A percentile compares a stretch with the other conserved stretches of the same genome.
These are phyloP conservation scores for Yamadazyma insecticola DNA, from an alignment of 805 yeast species.

Conservation along the genomic window DNA sequence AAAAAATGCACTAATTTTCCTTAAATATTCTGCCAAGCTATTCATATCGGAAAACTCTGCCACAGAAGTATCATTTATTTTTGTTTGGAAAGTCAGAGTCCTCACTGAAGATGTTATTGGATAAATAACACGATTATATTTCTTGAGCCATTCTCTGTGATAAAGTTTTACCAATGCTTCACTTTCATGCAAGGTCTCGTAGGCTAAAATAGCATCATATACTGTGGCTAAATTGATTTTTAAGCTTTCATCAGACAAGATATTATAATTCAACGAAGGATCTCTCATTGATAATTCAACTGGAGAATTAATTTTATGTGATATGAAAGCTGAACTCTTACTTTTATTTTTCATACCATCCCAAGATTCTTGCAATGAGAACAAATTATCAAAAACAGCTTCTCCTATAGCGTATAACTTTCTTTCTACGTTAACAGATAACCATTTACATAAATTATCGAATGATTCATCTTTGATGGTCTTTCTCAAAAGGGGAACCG, in stretches of 20 bases:
- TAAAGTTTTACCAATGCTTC: slow-evolving; percentile 60
- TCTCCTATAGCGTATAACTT: slow-evolving; percentile 59
- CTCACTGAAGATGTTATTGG: slow-evolving; percentile 48
- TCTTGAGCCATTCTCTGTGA: slow-evolving; percentile 64
- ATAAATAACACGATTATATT: slow-evolving; percentile 66
- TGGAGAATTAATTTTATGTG: slow-evolving; percentile 77
- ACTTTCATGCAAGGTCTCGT: slow-evolving; percentile 63
- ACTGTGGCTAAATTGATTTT: slow-evolving; percentile 62
- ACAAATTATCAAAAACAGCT: slow-evolving; percentile 49
- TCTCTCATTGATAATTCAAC: slow-evolving; percentile 76
- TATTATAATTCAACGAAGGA: slow-evolving; percentile 43
- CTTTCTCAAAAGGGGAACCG: slow-evolving; percentile 71
- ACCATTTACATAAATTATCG: slow-evolving; percentile 59
- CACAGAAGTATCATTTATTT: slow-evolving; percentile 10
- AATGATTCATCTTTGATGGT: slow-evolving; percentile 73
- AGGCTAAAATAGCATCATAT: slow-evolving; percentile 80
- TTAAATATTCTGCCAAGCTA: slow-evolving; percentile 51
- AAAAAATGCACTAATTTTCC: slow-evolving; percentile 69
- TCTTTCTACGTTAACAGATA: slow-evolving; percentile 55
- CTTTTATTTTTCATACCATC: slow-evolving; percentile 40
- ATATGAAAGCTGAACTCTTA: slow-evolving; percentile 31
- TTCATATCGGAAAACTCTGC: slow-evolving; percentile 24
- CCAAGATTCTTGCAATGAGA: slow-evolving; percentile 59
- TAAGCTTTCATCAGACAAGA: slow-evolving; percentile 38
- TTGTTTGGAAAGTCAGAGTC: slow-evolving; percentile 7